Evolutionary conservation across 2,329 filamentous ascomycete genomes (phyloP), one percentile per base, ranked within the genome.

Genomic region (Trichophyton simii): DNA sequence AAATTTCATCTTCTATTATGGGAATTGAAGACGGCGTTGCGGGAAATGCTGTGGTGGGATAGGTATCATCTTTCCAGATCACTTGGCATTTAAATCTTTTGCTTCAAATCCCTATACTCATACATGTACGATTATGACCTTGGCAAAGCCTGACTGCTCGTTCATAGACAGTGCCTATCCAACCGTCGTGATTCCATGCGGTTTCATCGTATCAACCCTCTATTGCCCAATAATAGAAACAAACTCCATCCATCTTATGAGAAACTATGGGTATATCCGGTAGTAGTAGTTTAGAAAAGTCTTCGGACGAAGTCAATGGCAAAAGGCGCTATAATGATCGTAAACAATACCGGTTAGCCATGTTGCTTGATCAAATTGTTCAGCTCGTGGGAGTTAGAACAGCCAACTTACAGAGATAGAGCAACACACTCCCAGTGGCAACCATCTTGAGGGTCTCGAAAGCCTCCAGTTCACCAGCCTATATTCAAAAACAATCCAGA

Each of bases 331-430:
- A 60, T 59, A 28, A 4, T 52, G 22, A 36, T 36, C 8, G 34
- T 36, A 18, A 36, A 46, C 55, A 28, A 9, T 3, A 41, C 44
- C 31, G 59, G 34, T 59, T 48, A 63, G 41, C 44, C 54, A 9
- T 9, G 34, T 38, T 13, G 11, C 34, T 57, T 22, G 13, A 13
- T 59, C 38, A 11, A 22, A 20, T 31, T 22, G 13, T 5, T 28
- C 7, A 6, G 8, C 18, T 11, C 20, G 25, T 25, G 41, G 31
- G 1, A 42, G 52, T 20, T 4, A 25, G 7, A 31, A 6, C n/a
- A n/a, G 7, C 3, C 34, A 38, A 70, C 82, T 65, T 79, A 86
- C 83, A 84, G 58, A 86, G 77, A 73, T 86, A 86, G 58, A 86
- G 78, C 31, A 84, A 72, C 58, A 82, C 71, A 66, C 81, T 82